Evolutionary conservation across 106 monocot genomes (phyloP).

Genomic region (Vanilla planifolia): DNA sequence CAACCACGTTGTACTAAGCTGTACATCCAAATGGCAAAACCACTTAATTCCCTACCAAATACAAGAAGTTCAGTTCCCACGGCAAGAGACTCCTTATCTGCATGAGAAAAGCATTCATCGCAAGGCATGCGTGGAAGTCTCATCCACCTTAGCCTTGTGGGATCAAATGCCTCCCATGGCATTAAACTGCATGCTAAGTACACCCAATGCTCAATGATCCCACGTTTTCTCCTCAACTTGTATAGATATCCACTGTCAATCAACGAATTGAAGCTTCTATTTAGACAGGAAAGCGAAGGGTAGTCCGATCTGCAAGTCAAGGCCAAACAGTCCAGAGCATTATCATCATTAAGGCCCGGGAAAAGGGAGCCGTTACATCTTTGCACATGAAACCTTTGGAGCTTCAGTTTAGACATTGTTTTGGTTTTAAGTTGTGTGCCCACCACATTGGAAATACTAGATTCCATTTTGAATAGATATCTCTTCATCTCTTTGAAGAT

Average conservation of each 20-base stretch:
- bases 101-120: constrained; percentile 73
- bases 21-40: constrained; percentile 78
- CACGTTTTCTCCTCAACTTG: constrained; percentile 46
- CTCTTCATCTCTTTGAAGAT: constrained; percentile 20
- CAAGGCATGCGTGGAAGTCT: constrained; percentile 73
- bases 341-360: constrained; percentile 61
- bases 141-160: constrained; percentile 54
- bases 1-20: constrained; percentile 43
- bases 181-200: constrained; percentile 64
- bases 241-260: constrained; percentile 65
- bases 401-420: constrained; percentile 7
- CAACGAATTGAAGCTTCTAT: constrained; percentile 43
- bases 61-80: constrained; percentile 83
- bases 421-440: constrained; percentile 11
- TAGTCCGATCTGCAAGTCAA: constrained; percentile 68
- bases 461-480: constrained; percentile 7
- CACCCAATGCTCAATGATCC: constrained; percentile 70
- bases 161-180: constrained; percentile 88
- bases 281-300: constrained; percentile 52
- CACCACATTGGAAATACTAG: constrained; percentile 13
- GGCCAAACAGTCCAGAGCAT: constrained; percentile 55
- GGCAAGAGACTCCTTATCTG: constrained; percentile 85
- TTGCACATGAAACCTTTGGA: constrained; percentile 22
- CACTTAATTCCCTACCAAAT: constrained; percentile 62
- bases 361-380: constrained; percentile 41